Evolutionary conservation across 805 yeast species (phyloP).

Genomic region (Saccharomycopsis sp.): DNA sequence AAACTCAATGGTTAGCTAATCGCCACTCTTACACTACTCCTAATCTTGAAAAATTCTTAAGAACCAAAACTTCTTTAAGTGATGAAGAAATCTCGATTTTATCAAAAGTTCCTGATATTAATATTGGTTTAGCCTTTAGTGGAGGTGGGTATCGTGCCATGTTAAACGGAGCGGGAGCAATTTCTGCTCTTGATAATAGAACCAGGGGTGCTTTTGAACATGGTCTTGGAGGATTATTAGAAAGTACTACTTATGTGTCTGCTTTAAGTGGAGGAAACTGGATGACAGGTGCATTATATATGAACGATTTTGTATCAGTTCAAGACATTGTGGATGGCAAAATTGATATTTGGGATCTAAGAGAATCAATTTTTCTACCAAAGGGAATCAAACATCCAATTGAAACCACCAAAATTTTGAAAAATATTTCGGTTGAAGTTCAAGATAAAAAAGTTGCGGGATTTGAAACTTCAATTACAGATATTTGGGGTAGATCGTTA

Average conservation of each 20-base stretch:
- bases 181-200: slow-evolving; percentile 40
- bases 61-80: not conserved
- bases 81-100: slow-evolving; percentile 24
- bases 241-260: slow-evolving; percentile 39
- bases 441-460: slow-evolving; percentile 41
- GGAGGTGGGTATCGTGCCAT: slow-evolving; percentile 57
- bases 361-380: slow-evolving; percentile 47
- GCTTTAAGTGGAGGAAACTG: slow-evolving; percentile 61
- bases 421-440: slow-evolving; percentile 34
- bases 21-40: not conserved
- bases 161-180: slow-evolving; percentile 48
- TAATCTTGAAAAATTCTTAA: not conserved
- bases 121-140: slow-evolving; percentile 41
- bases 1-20: not conserved
- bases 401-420: slow-evolving; percentile 50
- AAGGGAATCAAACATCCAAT: slow-evolving; percentile 48
- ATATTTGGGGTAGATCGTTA: slow-evolving; percentile 55
- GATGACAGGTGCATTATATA: slow-evolving; percentile 39
- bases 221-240: slow-evolving; percentile 42
- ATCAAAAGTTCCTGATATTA: slow-evolving; percentile 28
- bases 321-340: slow-evolving; percentile 25
- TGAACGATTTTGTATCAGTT: slow-evolving; percentile 27
- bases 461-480: slow-evolving; percentile 43
- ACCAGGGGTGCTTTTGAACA: slow-evolving; percentile 25
- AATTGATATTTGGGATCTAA: slow-evolving; percentile 55